Evolutionary conservation across 176 grass and related monocot species (phyloP).

Genomic region (Zea mays): DNA sequence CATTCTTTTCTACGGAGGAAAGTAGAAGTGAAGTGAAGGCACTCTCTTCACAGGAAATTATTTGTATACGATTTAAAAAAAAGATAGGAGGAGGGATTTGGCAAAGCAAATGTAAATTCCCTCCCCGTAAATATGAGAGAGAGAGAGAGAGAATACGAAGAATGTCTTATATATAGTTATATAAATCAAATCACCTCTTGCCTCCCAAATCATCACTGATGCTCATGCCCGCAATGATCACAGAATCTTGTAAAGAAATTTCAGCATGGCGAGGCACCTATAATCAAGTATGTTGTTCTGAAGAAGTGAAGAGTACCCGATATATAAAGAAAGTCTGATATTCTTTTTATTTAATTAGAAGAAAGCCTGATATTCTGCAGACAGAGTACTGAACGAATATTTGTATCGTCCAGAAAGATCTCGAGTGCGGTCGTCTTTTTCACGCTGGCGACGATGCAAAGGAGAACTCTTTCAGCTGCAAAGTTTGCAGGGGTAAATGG

Average conservation of each 20-base stretch:
- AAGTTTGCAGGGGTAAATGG: not conserved
- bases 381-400: constrained; percentile 4
- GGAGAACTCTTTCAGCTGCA: not conserved
- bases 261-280: constrained; percentile 20
- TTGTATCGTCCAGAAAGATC: not conserved
- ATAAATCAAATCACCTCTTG: not conserved
- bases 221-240: constrained; percentile 36
- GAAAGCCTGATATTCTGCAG: not conserved
- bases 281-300: constrained; percentile 1
- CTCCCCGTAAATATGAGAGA: constrained; percentile 45
- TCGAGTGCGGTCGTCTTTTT: not conserved
- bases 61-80: constrained; percentile 30
- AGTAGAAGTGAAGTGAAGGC: constrained; percentile 24
- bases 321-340: not conserved
- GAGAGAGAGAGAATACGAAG: not conserved
- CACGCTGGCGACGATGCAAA: constrained; percentile 19
- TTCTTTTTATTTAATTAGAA: too few species aligned
- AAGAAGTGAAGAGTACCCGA: not conserved
- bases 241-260: constrained; percentile 30
- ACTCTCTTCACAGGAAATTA: constrained; percentile 31
- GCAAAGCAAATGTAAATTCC: constrained; percentile 39
- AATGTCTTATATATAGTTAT: not conserved
- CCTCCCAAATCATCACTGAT: constrained; percentile 35
- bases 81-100: constrained; percentile 36
- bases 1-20: constrained; percentile 35